phyloP scores from a whole-genome alignment of 2,329 filamentous ascomycete species.

The Fusarium poae region DNA sequence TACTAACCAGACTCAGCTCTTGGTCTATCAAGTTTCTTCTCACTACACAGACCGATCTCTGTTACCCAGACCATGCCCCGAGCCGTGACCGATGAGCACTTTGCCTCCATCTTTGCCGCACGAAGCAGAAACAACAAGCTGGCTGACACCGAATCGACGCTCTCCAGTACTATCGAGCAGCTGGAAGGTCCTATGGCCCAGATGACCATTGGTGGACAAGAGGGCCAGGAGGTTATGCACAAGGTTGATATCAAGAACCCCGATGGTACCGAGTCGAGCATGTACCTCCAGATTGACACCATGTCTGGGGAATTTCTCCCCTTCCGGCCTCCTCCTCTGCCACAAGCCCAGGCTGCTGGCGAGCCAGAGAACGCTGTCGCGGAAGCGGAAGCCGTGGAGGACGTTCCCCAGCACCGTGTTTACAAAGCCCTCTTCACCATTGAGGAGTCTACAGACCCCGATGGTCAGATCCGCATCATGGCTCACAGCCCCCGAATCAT shows the following conservation, averaged over 20 bases:
- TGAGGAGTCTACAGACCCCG: conserved; percentile 72
- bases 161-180: conserved; percentile 70
- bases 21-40: conserved; percentile 92
- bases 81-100: conserved; percentile 77
- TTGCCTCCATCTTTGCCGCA: conserved; percentile 84
- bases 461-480: conserved; percentile 71
- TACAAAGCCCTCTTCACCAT: conserved; percentile 76
- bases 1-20: conserved; percentile 71
- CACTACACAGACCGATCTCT: conserved; percentile 92
- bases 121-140: conserved; percentile 65
- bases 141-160: conserved; percentile 74
- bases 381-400: conserved; percentile 53
- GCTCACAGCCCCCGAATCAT: conserved; percentile 72
- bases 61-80: conserved; percentile 85
- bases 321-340: conserved; percentile 87
- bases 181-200: conserved; percentile 70
- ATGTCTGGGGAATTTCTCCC: conserved; percentile 80
- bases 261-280: conserved; percentile 68
- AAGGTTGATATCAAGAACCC: conserved; percentile 67
- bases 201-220: conserved; percentile 61
- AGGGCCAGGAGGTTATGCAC: conserved; percentile 61
- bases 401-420: conserved; percentile 63
- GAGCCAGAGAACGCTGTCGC: conserved; percentile 55
- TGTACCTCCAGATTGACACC: conserved; percentile 76
- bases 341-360: conserved; percentile 67